Conservation (phyloP, 2,329 filamentous ascomycete species). For the Westerdykella sp. region DNA sequence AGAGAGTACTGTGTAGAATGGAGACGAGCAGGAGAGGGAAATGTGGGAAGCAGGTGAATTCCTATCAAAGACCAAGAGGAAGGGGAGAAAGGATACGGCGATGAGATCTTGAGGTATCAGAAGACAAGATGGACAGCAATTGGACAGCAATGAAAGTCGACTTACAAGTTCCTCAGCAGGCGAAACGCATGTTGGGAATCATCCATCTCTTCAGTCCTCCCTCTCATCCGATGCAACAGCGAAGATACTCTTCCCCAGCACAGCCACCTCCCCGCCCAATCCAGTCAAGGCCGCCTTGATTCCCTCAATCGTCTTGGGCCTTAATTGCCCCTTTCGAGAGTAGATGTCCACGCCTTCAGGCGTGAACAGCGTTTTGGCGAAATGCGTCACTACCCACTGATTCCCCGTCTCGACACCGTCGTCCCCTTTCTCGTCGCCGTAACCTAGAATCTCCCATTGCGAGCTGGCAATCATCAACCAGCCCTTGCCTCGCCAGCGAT, state of each 20-base stretch:
- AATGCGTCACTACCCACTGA: conserved; percentile 75
- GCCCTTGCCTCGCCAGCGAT: conserved; percentile 70
- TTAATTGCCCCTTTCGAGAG: conserved; percentile 54
- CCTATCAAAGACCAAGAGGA: too few species aligned
- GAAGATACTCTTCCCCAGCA: conserved; percentile 48
- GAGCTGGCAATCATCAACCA: conserved; percentile 64
- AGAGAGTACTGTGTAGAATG: too few species aligned
- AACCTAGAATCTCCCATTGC: conserved; percentile 78
- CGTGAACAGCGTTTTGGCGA: conserved; percentile 76
- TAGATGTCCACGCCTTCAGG: conserved; percentile 78
- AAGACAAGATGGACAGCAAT: neutral
- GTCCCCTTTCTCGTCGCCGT: conserved; percentile 51
- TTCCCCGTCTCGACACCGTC: conserved; percentile 30
- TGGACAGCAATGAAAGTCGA: neutral
- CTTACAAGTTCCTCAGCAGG: neutral
- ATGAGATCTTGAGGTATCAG: neutral
- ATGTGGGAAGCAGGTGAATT: neutral
- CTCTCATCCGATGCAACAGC: conserved; percentile 32
- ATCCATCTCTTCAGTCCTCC: too few species aligned
- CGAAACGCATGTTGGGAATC: too few species aligned
- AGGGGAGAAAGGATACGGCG: too few species aligned
- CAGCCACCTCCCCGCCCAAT: conserved; percentile 48
- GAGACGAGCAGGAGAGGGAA: neutral
- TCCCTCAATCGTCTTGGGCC: conserved; percentile 49
- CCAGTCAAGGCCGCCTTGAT: conserved; percentile 52